phyloP scores from a whole-genome alignment of 2,329 filamentous ascomycete genomes.

The Xylariales sp. region DNA sequence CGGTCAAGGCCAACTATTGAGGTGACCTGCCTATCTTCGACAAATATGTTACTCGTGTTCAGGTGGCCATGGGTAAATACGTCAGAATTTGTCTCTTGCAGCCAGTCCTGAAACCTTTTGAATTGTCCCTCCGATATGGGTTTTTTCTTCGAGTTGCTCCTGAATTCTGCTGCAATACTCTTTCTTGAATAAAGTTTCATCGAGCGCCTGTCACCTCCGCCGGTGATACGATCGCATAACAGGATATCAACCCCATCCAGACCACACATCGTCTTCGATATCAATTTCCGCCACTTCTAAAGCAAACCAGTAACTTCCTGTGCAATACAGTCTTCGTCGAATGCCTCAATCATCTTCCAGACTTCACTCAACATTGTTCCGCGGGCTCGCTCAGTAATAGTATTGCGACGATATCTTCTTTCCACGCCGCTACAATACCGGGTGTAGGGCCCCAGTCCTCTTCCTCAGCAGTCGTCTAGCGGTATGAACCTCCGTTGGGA shows the following conservation, averaged over 20 bases:
- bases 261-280: slow-evolving; percentile 13
- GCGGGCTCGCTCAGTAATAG: slow-evolving; percentile 17
- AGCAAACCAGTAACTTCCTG: slow-evolving; percentile 17
- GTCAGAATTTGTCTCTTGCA: slow-evolving; percentile 20
- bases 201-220: slow-evolving; percentile 8
- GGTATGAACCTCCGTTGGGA: slow-evolving; percentile 17
- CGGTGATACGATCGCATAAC: slow-evolving; percentile 18
- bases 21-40: slow-evolving; percentile 7
- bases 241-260: slow-evolving; percentile 16
- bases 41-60: slow-evolving; percentile 19
- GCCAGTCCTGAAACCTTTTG: slow-evolving; percentile 14
- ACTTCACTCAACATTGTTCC: slow-evolving; percentile 21
- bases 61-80: slow-evolving; percentile 25
- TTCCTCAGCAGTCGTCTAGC: slow-evolving; percentile 13
- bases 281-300: slow-evolving; percentile 17
- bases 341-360: slow-evolving; percentile 17
- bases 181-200: slow-evolving; percentile 12
- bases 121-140: too few species aligned
- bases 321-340: slow-evolving; percentile 16
- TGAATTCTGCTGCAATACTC: slow-evolving; percentile 17
- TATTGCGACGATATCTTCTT: slow-evolving; percentile 22
- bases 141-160: slow-evolving; percentile 10
- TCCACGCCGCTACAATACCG: slow-evolving; percentile 22
- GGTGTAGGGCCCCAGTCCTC: slow-evolving; percentile 17
- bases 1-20: slow-evolving; percentile 3